Conservation (phyloP, 306 rosid species). For the Vicia sativa region DNA sequence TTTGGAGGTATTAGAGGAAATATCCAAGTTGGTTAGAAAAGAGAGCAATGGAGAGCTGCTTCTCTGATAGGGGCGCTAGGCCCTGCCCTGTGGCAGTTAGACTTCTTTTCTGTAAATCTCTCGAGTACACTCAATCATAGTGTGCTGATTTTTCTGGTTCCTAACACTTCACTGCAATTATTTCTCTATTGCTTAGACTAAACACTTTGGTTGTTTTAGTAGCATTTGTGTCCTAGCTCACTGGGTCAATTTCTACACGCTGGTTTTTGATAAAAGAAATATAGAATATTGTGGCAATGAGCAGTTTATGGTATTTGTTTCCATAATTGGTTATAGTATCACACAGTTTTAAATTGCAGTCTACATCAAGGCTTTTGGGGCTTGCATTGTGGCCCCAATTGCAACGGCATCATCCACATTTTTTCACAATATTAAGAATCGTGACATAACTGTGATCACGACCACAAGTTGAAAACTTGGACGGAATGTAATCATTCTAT, state of each 20-base stretch:
- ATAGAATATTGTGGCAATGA: not conserved
- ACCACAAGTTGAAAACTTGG: not conserved
- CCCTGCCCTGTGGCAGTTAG: too few relatives aligned
- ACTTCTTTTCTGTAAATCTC: too few relatives aligned
- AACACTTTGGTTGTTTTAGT: slow-evolving; percentile 1
- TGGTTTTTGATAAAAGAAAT: slow-evolving; percentile 7
- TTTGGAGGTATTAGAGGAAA: too few relatives aligned
- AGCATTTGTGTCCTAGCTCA: not conserved
- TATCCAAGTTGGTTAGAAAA: too few relatives aligned
- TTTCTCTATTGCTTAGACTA: slow-evolving; percentile 9
- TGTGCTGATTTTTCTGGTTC: too few relatives aligned
- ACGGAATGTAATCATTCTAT: slow-evolving; percentile 20
- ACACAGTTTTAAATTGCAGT: slow-evolving; percentile 6
- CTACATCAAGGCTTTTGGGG: not conserved
- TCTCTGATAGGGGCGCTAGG: too few relatives aligned
- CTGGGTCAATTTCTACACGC: slow-evolving; percentile 7
- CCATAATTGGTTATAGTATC: not conserved
- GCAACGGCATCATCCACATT: not conserved
- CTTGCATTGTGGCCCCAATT: not conserved
- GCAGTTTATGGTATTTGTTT: not conserved
- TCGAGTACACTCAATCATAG: too few relatives aligned
- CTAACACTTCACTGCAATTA: not conserved
- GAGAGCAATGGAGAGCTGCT: too few relatives aligned
- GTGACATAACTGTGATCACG: not conserved
- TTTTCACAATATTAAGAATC: not conserved